A percentile compares a stretch with the other conserved stretches of the same genome.
These are phyloP conservation scores for Phytophthora melonis DNA, from an alignment of 352 stramenopile genomes.

Conservation along the genomic window DNA sequence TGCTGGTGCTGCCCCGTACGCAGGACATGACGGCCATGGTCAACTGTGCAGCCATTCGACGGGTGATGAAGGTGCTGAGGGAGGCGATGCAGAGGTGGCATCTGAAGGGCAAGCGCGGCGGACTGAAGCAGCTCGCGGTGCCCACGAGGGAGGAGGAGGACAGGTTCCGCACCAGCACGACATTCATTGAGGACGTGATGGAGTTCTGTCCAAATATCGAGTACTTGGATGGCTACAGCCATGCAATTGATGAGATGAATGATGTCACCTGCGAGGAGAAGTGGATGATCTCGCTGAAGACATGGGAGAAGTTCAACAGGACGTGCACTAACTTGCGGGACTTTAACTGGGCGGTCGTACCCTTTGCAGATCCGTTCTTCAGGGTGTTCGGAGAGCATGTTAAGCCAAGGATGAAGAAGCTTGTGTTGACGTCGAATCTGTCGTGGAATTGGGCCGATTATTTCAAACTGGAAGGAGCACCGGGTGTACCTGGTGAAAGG, in stretches of 20 bases:
- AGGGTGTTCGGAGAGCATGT: slow-evolving; percentile 45
- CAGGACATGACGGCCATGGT: slow-evolving; percentile 16
- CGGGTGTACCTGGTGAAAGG: background rate
- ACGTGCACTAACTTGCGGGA: slow-evolving; percentile 47
- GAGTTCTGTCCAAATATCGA: slow-evolving; percentile 44
- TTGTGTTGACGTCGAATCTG: slow-evolving; percentile 50
- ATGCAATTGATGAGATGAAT: slow-evolving; percentile 43
- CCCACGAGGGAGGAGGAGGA: slow-evolving; percentile 37
- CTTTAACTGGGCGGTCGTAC: slow-evolving; percentile 52
- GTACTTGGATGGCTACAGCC: slow-evolving; percentile 46
- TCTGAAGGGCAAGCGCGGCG: slow-evolving; percentile 40
- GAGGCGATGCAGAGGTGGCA: slow-evolving; percentile 42
- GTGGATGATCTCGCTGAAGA: slow-evolving; percentile 45
- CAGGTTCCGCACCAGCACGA: slow-evolving; percentile 25
- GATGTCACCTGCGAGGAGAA: slow-evolving; percentile 41
- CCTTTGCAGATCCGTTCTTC: slow-evolving; percentile 56
- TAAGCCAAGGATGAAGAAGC: slow-evolving; percentile 46
- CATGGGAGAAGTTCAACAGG: slow-evolving; percentile 49
- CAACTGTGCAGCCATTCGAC: slow-evolving; percentile 12
- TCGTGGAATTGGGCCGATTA: slow-evolving; percentile 51
- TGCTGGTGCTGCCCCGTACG: slow-evolving; percentile 42
- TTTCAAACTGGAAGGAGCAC: slow-evolving; percentile 25
- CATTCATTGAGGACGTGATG: slow-evolving; percentile 48
- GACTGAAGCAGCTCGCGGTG: slow-evolving; percentile 47
- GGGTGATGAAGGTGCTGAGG: slow-evolving; percentile 40